Conservation (phyloP, 441 rosid species). For the Capsella rubella region DNA sequence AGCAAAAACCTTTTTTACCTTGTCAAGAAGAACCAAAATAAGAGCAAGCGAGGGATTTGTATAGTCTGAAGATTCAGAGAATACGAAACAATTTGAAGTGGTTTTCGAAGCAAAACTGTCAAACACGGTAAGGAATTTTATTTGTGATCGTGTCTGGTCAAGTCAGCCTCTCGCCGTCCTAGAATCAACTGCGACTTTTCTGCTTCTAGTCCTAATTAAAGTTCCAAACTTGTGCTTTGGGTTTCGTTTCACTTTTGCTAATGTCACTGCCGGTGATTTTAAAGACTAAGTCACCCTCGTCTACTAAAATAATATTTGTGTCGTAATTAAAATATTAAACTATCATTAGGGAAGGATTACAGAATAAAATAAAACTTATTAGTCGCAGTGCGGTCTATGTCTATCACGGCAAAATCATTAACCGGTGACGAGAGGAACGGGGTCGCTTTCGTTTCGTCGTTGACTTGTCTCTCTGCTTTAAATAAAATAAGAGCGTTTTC, state of each 20-base stretch:
- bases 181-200: constrained; percentile 40
- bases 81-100: constrained; percentile 8
- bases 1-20: constrained; percentile 28
- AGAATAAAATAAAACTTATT: background rate
- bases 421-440: background rate
- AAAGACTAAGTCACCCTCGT: constrained; percentile 36
- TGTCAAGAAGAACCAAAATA: constrained; percentile 4
- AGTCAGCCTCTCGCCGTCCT: constrained; percentile 31
- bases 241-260: constrained; percentile 30
- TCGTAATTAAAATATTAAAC: background rate
- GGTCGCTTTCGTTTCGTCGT: constrained; percentile 28
- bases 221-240: constrained; percentile 36
- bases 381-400: background rate
- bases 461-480: constrained; percentile 17
- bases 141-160: constrained; percentile 16
- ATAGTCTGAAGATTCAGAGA: background rate
- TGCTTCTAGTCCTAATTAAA: constrained; percentile 9
- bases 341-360: background rate
- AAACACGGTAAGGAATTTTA: constrained; percentile 30
- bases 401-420: constrained; percentile 12
- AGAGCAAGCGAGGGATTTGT: constrained; percentile 13
- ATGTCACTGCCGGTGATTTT: constrained; percentile 31
- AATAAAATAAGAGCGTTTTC: constrained; percentile 21
- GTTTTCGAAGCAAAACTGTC: background rate
- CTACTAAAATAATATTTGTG: background rate